Percentiles rank a stretch among this genome's conserved stretches.
Evolutionary conservation across 2,329 filamentous ascomycete genomes (phyloP).

Genomic region (Botrytis medusae): DNA sequence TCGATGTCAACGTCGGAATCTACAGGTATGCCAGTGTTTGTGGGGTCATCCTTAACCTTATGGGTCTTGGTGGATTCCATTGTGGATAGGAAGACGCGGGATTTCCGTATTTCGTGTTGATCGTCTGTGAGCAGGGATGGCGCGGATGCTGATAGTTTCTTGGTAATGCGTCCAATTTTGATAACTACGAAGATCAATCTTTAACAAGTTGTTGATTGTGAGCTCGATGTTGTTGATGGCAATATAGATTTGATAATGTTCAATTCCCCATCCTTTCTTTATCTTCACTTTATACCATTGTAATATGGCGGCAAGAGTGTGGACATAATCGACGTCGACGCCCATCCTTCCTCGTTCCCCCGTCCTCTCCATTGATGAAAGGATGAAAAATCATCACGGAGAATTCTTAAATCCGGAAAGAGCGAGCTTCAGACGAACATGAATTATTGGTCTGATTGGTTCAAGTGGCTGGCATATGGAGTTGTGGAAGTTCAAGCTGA

Average conservation of each 20-base stretch:
- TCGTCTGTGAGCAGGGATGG: neutral
- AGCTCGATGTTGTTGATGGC: neutral
- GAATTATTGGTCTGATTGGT: neutral
- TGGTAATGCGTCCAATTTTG: neutral
- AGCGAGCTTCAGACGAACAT: neutral
- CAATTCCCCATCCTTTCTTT: neutral
- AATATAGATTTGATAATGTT: neutral
- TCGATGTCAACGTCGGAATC: neutral
- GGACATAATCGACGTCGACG: neutral
- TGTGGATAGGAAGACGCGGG: neutral
- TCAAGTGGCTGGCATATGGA: neutral
- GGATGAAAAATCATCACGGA: neutral
- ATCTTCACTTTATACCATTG: neutral
- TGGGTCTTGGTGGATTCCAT: constrained; percentile 1
- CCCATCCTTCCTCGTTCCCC: neutral
- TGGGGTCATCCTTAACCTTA: neutral
- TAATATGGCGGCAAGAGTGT: neutral
- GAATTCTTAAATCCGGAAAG: constrained; percentile 3
- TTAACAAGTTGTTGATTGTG: neutral
- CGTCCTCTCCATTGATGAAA: neutral
- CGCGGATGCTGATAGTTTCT: neutral
- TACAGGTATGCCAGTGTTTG: neutral
- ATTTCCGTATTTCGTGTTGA: neutral
- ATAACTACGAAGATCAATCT: neutral
- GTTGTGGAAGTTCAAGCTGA: neutral